Evolutionary conservation across 2,329 filamentous ascomycete species (phyloP), one percentile per base, ranked within the genome.

Genomic region (Botryotinia calthae): DNA sequence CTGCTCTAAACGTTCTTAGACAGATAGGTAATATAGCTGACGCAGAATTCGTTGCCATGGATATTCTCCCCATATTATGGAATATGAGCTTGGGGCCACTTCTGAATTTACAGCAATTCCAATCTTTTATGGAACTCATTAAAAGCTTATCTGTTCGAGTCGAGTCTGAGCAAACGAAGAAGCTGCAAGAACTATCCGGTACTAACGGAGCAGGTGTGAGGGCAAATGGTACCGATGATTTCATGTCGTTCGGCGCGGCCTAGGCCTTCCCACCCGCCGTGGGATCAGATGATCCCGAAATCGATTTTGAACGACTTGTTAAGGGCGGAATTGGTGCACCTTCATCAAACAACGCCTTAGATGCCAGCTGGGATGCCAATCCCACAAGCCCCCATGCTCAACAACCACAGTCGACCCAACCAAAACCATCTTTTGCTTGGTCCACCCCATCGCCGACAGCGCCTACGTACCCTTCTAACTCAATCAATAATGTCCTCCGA

Each of bases 41-140:
- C 37, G 56, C 66, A 22, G 96, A 98, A 62, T 98, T 97, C 80
- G 88, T 98, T 34, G 96, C 96, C 20, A 90, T 96, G 84, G 95
- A 98, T 72, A 90, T 97, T 25, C 84, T 99, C 18, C 96, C 96
- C 0, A 88, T 97, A 16, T 84, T 99, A 1, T 99, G 96, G 96
- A 89, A 84, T 76, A 98, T 98, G 89, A 94, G 91, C 79, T 85
- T 99, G 5, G 96, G 96, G 0, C 96, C 96, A 0, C 84, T 99
- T 44, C 88, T 99, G 8, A 91, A 97, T 78, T 86, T 98, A 12
- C 87, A 91, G 74, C 95, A 95, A 81, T 99, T 99, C 80, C 92
- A 94, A 80, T 85, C 88, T 0, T 98, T 97, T 81, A 98, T 98
- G 94, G 85, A 89, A 7, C 86, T 97, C 63, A 97, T 98, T 82